These are phyloP conservation scores for Metschnikowia borealis DNA, from an alignment of 805 yeast genomes.

Conservation along the genomic window DNA sequence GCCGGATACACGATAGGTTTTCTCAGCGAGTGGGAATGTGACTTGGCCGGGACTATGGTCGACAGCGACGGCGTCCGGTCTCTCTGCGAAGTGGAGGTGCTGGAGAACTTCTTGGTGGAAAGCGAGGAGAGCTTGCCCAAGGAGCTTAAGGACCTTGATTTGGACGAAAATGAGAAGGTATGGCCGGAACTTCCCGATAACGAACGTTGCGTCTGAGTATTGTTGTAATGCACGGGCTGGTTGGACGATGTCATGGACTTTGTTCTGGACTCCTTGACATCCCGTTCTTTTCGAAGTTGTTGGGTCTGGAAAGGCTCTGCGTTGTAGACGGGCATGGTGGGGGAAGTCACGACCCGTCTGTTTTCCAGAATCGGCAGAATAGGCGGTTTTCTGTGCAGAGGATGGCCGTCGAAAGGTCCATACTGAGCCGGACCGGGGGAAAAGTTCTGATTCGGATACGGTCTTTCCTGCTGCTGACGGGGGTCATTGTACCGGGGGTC, in stretches of 20 bases:
- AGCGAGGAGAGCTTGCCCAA: constrained; percentile 38
- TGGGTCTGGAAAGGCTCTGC: constrained; percentile 9
- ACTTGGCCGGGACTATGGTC: constrained; percentile 34
- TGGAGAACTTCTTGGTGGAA: constrained; percentile 37
- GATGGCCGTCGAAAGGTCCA: neutral
- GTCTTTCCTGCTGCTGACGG: neutral
- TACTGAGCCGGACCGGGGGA: neutral
- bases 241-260: constrained; percentile 14
- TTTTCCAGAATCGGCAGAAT: constrained; percentile 6
- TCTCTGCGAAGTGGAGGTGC: constrained; percentile 30
- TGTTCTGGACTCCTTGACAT: constrained; percentile 8
- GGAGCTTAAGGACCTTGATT: constrained; percentile 40
- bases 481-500: neutral
- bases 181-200: constrained; percentile 20
- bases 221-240: constrained; percentile 5
- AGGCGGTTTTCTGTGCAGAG: neutral
- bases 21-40: constrained; percentile 36
- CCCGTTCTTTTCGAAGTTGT: constrained; percentile 9
- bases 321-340: constrained; percentile 8
- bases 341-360: constrained; percentile 16
- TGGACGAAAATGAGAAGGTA: constrained; percentile 30
- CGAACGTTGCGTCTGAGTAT: constrained; percentile 26
- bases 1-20: constrained; percentile 88
- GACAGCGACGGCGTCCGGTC: constrained; percentile 30
- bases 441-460: neutral